These are phyloP conservation scores for Chlamydomonas reinhardtii DNA, from an alignment of 163 green algal species.

Conservation along the genomic window DNA sequence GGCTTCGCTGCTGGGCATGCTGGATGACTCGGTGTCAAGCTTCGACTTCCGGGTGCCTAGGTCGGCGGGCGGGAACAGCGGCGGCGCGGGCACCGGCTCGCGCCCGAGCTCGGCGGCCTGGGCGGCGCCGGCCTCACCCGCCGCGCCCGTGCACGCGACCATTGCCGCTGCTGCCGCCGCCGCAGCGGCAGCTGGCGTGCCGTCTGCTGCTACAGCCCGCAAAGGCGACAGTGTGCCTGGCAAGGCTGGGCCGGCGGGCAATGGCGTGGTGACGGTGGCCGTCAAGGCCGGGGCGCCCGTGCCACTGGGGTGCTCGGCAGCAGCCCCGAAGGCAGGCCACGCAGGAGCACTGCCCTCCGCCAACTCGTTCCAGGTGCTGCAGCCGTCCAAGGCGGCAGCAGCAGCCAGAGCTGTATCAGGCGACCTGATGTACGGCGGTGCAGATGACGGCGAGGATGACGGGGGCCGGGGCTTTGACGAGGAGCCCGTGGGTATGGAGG, in stretches of 20 bases:
- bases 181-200: no score
- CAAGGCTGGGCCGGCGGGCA: no score
- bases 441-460: neutral
- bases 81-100: neutral
- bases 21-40: conserved; percentile 42
- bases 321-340: neutral
- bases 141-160: no score
- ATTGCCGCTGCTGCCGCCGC: no score
- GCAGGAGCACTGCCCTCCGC: neutral
- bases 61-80: no score
- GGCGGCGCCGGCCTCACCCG: neutral
- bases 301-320: no score
- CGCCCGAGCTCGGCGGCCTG: neutral
- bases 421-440: neutral
- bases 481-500: neutral
- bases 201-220: no score
- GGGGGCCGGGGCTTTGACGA: conserved; percentile 2
- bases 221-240: no score
- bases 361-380: conserved; percentile 31
- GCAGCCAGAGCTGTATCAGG: neutral
- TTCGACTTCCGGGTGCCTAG: conserved; percentile 20
- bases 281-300: no score
- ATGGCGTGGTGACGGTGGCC: no score
- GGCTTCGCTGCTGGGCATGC: neutral
- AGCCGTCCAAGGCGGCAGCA: neutral